Evolutionary conservation across 148 eudicot species (phyloP), one percentile per base, ranked within the genome.

Genomic region (Rhododendron vialii): DNA sequence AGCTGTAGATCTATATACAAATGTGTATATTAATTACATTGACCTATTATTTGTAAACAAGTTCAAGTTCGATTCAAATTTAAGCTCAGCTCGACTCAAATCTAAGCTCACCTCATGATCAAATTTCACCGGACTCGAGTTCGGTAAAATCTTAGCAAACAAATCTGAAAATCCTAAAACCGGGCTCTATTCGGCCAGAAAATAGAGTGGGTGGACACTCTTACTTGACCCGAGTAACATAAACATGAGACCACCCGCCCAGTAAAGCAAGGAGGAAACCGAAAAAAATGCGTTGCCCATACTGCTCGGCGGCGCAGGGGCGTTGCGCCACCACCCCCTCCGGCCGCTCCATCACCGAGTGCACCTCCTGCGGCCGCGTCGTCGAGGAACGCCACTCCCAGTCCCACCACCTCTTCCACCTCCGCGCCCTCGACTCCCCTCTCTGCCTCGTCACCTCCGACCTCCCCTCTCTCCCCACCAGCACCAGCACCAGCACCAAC

Each of bases 381-480:
- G 92, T 93, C 57, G 90, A 87, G 43, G 99, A 96, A 79, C 98
- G 94, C 61, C 98, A 94, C 75, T 90, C 96, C 18, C 96, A 91
- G 57, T 82, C 96, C 30, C 98, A 94, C 89, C 99, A 95, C 83
- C 88, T 95, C 85, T 96, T 96, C 92, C 98, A 94, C 88, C 91
- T 93, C 88, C 98, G 93, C 15, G 90, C 96, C 53, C 92, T 91
- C 59, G 98, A 95, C 88, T 67, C 93, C 77, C 98, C 99, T 10
- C 95, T 96, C 73, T 76, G 88, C 84, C 94, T 96, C 88, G 93
- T 93, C 86, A 94, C 98, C 86, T 94, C 98, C 88, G 98, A 96
- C 93, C 96, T 95, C 87, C 95, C 96, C 30, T 43, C 88, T 50
- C 76, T 76, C 78, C 77, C 91, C 65, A 43, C 67, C 69, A 41